Evolutionary conservation across 352 stramenopile species (phyloP).

Genomic region (Globisporangium canariense): DNA sequence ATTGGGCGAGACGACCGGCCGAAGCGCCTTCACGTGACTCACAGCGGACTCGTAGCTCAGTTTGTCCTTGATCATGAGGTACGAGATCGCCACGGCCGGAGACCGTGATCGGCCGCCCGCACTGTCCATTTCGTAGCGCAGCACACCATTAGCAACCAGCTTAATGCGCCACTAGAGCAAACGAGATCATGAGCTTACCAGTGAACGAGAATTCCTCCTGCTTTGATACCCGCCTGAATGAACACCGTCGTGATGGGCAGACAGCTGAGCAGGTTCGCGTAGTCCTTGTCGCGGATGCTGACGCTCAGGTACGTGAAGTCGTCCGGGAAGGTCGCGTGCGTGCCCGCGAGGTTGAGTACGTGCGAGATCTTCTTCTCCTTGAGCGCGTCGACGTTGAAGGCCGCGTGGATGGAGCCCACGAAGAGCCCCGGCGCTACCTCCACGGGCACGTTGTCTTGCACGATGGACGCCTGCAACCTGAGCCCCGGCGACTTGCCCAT

Average conservation of each 20-base stretch:
- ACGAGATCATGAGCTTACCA: conserved; percentile 31
- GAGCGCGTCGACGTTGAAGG: conserved; percentile 85
- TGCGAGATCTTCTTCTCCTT: conserved; percentile 75
- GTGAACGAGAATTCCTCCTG: conserved; percentile 78
- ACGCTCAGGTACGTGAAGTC: conserved; percentile 89
- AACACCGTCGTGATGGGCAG: conserved; percentile 78
- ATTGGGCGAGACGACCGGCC: conserved; percentile 76
- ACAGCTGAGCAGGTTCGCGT: conserved; percentile 85
- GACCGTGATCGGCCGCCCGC: conserved; percentile 80
- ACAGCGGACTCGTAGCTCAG: conserved; percentile 47
- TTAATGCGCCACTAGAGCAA: not conserved
- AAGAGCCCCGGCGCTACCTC: conserved; percentile 69
- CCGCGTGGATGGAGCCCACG: conserved; percentile 82
- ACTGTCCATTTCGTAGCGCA: conserved; percentile 16
- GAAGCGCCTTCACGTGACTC: conserved; percentile 45
- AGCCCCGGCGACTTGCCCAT: conserved; percentile 61
- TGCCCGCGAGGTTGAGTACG: conserved; percentile 84
- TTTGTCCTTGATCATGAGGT: conserved; percentile 72
- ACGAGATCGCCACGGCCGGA: conserved; percentile 72
- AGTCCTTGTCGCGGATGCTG: conserved; percentile 88
- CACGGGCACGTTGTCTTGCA: conserved; percentile 85
- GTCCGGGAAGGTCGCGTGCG: conserved; percentile 83
- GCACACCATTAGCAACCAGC: no score
- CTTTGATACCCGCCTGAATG: conserved; percentile 61
- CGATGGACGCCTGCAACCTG: conserved; percentile 56